Evolutionary conservation across 163 green algal species (phyloP), one percentile per base, ranked within the genome.

Genomic region (Chloromonas sp.): DNA sequence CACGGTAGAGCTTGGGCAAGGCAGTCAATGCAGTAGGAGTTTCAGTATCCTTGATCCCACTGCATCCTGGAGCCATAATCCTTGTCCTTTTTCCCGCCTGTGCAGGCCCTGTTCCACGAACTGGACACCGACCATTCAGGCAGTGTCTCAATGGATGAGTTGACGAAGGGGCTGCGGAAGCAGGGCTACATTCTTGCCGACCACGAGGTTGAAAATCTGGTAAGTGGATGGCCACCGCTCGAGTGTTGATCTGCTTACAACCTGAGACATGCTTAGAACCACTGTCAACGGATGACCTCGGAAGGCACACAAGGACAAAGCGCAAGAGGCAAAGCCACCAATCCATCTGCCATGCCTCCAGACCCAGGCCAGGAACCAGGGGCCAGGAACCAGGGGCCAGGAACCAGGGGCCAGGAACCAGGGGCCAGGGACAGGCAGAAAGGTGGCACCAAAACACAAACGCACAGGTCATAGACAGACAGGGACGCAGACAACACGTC

Each of bases 131-230:
- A 98, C 87, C 81, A 85, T 11, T 94, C 86, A 60, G 95, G 95
- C 58, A 88, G 84, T 15, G 93, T 98, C 15, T 90, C 84, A 74
- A 87, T 94, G 83, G 89, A 96, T 58, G 95, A 98, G 93, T 88
- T 98, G 83, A 88, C 87, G 0, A 82, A 81, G 14, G 91, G 92
- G 14, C 89, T 97, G 86, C 81, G 88, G 2, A 87, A 85, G 62
- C 85, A 92, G 82, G 91, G 91, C 57, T 94, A 94, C 84, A 81
- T 83, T 60, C 81, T 94, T 81, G 85, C 87, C 5, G 88, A 92
- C 86, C 84, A 82, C 15, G 91, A 92, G 86, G 85, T 92, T 11
- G 87, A 92, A 85, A 85, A 88, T 61, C 87, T 92, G 36, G 86
- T 91, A 84, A 78, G 81, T 66, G 58, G 66, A 5, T 66, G 74